Percentiles rank a stretch among this genome's conserved stretches.
phyloP scores from a whole-genome alignment of 2,329 filamentous ascomycete genomes.

The Tolypocladium capitatum region DNA sequence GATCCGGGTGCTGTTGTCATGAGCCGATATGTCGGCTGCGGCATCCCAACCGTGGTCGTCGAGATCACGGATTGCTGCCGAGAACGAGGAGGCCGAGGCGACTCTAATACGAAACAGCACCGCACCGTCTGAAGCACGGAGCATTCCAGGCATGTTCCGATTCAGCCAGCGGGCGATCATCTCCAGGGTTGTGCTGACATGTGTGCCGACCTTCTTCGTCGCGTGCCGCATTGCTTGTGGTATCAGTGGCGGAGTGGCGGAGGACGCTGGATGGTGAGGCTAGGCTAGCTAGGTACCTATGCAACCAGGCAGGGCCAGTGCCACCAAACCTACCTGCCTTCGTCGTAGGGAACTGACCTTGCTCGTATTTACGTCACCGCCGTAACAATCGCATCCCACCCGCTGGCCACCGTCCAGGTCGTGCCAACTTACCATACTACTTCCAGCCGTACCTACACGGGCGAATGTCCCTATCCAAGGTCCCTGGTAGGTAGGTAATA shows the following conservation, averaged over 20 bases:
- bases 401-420: background rate
- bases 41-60: background rate
- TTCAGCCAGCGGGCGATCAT: background rate
- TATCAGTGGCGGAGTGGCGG: background rate
- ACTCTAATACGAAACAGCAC: background rate
- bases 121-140: background rate
- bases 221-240: background rate
- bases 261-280: too few relatives aligned
- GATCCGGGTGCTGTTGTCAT: slow-evolving; percentile 43
- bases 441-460: background rate
- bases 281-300: too few relatives aligned
- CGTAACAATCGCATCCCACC: background rate
- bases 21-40: background rate
- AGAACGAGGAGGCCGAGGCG: background rate
- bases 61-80: background rate
- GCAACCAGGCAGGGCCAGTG: background rate
- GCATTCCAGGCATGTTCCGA: too few relatives aligned
- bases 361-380: background rate
- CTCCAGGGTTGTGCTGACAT: background rate
- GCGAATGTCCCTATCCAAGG: background rate
- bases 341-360: too few relatives aligned
- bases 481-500: background rate
- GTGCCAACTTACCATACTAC: background rate
- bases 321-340: too few relatives aligned
- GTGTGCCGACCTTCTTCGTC: background rate